Percentiles rank a stretch among this genome's conserved stretches.
Conservation (phyloP, 116 monocot genomes). For the Zostera marina region DNA sequence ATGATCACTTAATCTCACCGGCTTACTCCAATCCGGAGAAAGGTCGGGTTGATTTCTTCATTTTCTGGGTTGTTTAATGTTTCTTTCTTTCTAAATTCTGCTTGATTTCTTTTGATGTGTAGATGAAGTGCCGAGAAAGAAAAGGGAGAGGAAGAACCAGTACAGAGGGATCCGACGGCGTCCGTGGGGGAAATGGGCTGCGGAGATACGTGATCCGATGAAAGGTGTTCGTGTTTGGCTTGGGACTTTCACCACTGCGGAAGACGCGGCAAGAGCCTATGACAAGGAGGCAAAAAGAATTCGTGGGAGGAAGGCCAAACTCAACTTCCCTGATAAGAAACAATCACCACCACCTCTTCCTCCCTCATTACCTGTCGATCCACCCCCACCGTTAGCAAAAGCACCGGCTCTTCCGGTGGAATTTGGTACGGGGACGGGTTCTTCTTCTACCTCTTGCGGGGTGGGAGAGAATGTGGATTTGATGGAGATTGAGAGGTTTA, state of each 20-base stretch:
- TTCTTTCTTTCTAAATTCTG: neutral
- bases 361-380: neutral
- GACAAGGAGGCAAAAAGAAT: constrained; percentile 46
- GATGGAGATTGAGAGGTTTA: constrained; percentile 1
- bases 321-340: constrained; percentile 26
- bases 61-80: neutral
- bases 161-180: constrained; percentile 5
- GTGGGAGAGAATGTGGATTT: neutral
- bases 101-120: neutral
- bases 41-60: neutral
- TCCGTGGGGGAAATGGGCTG: constrained; percentile 7
- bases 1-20: neutral
- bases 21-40: neutral
- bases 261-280: constrained; percentile 75
- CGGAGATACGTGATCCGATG: constrained; percentile 5
- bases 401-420: neutral
- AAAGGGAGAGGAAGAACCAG: constrained; percentile 2
- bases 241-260: constrained; percentile 77
- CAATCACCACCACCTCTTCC: neutral
- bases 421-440: too few relatives aligned
- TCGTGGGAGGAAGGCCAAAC: constrained; percentile 44
- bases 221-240: constrained; percentile 29
- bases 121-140: neutral
- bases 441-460: neutral
- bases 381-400: neutral